These are phyloP conservation scores for Ogataea ramenticola DNA, from an alignment of 805 yeast genomes.

Conservation along the genomic window DNA sequence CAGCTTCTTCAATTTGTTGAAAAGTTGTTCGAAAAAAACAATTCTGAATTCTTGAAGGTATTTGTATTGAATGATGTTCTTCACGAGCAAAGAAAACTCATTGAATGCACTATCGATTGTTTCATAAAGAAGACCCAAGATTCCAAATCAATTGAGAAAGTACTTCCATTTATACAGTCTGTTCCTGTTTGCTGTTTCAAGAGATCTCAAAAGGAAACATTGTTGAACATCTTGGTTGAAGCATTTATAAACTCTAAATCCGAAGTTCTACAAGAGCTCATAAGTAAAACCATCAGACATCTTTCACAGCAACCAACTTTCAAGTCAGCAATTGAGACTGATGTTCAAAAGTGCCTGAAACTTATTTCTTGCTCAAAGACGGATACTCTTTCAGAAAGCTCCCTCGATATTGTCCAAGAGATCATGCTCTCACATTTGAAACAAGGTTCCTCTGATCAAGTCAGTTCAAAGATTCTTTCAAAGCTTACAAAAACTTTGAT, in stretches of 20 bases:
- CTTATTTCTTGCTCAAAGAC: slow-evolving; percentile 6
- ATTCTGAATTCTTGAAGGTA: slow-evolving; percentile 9
- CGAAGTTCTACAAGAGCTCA: neutral
- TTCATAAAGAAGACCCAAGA: slow-evolving; percentile 1
- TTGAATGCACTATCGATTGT: slow-evolving; percentile 14
- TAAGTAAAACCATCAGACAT: slow-evolving; percentile 21
- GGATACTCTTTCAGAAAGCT: slow-evolving; percentile 9
- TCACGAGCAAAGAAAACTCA: slow-evolving; percentile 41
- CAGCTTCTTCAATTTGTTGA: slow-evolving; percentile 24
- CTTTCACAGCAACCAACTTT: slow-evolving; percentile 45
- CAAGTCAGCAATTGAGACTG: slow-evolving; percentile 41
- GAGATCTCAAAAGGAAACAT: slow-evolving; percentile 27
- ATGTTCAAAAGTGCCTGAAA: slow-evolving; percentile 6
- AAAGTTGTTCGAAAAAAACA: slow-evolving; percentile 19
- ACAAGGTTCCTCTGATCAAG: slow-evolving; percentile 29
- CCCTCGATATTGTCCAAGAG: slow-evolving; percentile 23
- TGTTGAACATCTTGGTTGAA: slow-evolving; percentile 15
- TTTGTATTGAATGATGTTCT: slow-evolving; percentile 31
- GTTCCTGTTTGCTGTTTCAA: slow-evolving; percentile 46
- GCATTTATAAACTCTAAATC: neutral
- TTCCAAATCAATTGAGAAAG: neutral
- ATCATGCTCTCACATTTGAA: slow-evolving; percentile 35
- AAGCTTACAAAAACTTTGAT: neutral
- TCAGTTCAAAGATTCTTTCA: slow-evolving; percentile 3
- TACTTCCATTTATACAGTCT: slow-evolving; percentile 6